A percentile compares a stretch with the other conserved stretches of the same genome.
phyloP scores from a whole-genome alignment of 2,329 filamentous ascomycete species.

The Neurospora crassa region DNA sequence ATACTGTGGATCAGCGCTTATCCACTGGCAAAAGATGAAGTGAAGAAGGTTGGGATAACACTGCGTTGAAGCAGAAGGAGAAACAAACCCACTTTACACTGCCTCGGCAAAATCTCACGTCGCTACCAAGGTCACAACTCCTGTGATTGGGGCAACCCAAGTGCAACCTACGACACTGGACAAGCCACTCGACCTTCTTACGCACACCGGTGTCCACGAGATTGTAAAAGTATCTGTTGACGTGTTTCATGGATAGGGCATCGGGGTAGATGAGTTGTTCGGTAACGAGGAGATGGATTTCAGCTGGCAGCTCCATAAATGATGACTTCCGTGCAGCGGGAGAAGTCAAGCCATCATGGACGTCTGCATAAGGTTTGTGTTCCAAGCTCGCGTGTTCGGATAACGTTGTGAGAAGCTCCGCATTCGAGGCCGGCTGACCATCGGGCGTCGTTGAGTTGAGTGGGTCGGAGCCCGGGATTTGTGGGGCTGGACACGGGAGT shows the following conservation, averaged over 20 bases:
- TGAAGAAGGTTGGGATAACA: background rate
- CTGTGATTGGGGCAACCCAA: conserved; percentile 55
- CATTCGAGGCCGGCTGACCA: background rate
- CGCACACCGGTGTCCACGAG: conserved; percentile 56
- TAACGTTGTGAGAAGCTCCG: background rate
- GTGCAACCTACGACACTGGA: conserved; percentile 52
- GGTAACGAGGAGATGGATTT: conserved; percentile 57
- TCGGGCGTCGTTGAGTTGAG: background rate
- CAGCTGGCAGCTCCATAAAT: conserved; percentile 48
- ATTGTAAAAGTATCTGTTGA: conserved; percentile 51
- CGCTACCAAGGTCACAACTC: conserved; percentile 48
- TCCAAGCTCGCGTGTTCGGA: background rate
- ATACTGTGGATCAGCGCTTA: background rate
- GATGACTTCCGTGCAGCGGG: background rate
- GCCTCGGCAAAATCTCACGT: conserved; percentile 50
- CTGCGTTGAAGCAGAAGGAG: background rate
- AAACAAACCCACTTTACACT: conserved; percentile 41
- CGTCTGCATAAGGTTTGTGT: background rate
- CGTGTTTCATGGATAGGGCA: conserved; percentile 60
- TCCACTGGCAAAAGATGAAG: background rate
- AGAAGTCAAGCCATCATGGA: background rate
- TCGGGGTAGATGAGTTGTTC: conserved; percentile 58
- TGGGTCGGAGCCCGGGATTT: background rate
- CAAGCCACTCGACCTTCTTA: conserved; percentile 60
- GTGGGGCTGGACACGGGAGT: background rate